Evolutionary conservation across 257 asterid species (phyloP).

Genomic region (Striga asiatica): DNA sequence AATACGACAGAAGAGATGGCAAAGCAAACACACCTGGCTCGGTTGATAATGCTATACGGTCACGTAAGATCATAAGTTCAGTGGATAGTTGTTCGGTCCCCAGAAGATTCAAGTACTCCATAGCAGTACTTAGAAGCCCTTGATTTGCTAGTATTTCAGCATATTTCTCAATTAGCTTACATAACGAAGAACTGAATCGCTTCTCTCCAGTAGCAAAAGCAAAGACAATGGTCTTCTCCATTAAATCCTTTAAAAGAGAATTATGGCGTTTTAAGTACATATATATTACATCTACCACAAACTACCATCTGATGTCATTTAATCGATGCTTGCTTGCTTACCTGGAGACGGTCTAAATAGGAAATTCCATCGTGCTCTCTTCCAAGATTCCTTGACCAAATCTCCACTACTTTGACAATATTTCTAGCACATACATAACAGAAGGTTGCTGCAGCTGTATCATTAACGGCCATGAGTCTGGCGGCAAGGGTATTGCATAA

Average conservation of each 20-base stretch:
- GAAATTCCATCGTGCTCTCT: constrained; percentile 61
- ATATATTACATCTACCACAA: not conserved
- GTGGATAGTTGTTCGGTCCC: constrained; percentile 86
- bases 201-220: constrained; percentile 89
- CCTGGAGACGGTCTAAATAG: constrained; percentile 80
- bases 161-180: constrained; percentile 83
- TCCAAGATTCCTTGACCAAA: constrained; percentile 75
- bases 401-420: constrained; percentile 80
- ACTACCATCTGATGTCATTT: not conserved
- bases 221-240: constrained; percentile 89
- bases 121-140: constrained; percentile 85
- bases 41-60: constrained; percentile 69
- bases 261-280: constrained; percentile 6
- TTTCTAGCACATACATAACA: constrained; percentile 92
- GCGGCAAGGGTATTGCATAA: constrained; percentile 80
- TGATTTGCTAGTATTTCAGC: constrained; percentile 94
- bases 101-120: constrained; percentile 81
- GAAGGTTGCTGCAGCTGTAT: constrained; percentile 69
- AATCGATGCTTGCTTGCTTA: constrained; percentile 18
- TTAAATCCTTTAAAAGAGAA: constrained; percentile 53
- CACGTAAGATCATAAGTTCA: constrained; percentile 71
- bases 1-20: constrained; percentile 10
- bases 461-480: constrained; percentile 71
- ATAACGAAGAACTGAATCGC: constrained; percentile 67
- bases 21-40: constrained; percentile 48